Conservation (phyloP, 257 asterid genomes). For the Galeopsis tetrahit region DNA sequence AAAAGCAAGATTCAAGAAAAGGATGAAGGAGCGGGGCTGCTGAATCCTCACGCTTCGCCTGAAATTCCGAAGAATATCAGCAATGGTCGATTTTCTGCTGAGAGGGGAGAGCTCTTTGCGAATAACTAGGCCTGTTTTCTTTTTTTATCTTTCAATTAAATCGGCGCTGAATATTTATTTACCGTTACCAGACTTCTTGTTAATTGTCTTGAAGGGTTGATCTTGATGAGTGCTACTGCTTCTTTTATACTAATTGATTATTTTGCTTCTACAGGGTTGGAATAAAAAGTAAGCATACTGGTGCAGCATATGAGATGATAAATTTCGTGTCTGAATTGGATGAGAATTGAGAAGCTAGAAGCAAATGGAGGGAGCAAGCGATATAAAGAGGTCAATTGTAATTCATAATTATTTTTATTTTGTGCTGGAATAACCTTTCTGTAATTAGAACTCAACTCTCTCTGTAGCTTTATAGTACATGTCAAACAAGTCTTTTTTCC, state of each 20-base stretch:
- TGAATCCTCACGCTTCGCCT: too few species aligned
- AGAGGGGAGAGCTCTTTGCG: too few species aligned
- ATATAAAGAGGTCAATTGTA: neutral
- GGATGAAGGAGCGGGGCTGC: too few species aligned
- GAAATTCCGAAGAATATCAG: too few species aligned
- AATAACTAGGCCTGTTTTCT: too few species aligned
- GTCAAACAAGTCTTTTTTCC: neutral
- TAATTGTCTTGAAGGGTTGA: too few species aligned
- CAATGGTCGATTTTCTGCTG: too few species aligned
- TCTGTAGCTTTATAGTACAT: conserved; percentile 24
- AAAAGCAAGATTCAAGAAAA: too few species aligned
- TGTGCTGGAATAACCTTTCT: conserved; percentile 1
- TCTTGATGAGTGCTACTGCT: neutral
- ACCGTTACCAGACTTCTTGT: too few species aligned
- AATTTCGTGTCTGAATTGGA: conserved; percentile 19
- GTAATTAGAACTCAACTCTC: conserved; percentile 12
- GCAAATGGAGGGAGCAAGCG: neutral
- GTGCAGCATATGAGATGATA: conserved; percentile 28
- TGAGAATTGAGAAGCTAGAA: conserved; percentile 22
- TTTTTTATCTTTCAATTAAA: too few species aligned
- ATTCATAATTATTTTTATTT: conserved; percentile 2
- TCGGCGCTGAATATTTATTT: too few species aligned
- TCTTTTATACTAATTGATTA: conserved; percentile 25
- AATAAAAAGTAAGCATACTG: conserved; percentile 84
- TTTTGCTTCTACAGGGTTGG: conserved; percentile 83